phyloP scores from a whole-genome alignment of 1,284 basidiomycete species.

The Malassezia globosa region DNA sequence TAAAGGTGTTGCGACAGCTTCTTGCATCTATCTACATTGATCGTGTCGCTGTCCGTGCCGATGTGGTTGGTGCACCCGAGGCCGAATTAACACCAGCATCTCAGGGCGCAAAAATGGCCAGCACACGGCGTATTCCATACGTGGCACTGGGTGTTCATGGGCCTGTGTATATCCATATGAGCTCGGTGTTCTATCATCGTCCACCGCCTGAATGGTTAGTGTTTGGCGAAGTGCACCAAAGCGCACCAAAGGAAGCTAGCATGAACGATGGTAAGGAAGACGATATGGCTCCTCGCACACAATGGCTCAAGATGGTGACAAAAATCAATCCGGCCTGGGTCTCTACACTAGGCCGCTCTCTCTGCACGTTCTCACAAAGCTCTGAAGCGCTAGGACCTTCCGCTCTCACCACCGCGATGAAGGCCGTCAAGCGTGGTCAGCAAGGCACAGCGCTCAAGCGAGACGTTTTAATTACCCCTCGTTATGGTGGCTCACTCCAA shows the following conservation, averaged over 20 bases:
- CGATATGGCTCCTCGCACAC: constrained; percentile 7
- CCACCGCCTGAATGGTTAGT: constrained; percentile 75
- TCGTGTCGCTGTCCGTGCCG: constrained; percentile 84
- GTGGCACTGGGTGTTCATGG: constrained; percentile 62
- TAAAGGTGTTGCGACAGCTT: constrained; percentile 82
- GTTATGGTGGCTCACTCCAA: constrained; percentile 36
- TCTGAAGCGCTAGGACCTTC: constrained; percentile 14
- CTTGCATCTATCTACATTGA: constrained; percentile 85
- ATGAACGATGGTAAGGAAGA: background rate
- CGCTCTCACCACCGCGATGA: constrained; percentile 9
- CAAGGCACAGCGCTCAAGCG: constrained; percentile 6
- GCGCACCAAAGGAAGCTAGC: constrained; percentile 43
- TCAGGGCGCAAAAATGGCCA: constrained; percentile 59
- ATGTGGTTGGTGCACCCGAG: constrained; percentile 52
- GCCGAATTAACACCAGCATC: constrained; percentile 32
- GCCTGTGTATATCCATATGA: constrained; percentile 86
- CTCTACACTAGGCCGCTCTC: constrained; percentile 61
- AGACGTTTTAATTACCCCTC: constrained; percentile 33
- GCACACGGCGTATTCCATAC: constrained; percentile 71
- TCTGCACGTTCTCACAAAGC: constrained; percentile 83
- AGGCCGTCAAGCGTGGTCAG: constrained; percentile 19
- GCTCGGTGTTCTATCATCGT: constrained; percentile 61
- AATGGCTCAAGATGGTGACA: constrained; percentile 38
- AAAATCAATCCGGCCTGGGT: constrained; percentile 78
- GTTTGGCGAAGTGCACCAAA: constrained; percentile 57